These are phyloP conservation scores for Arxiozyma bovina DNA, from an alignment of 1,139 yeast genomes.

Conservation along the genomic window DNA sequence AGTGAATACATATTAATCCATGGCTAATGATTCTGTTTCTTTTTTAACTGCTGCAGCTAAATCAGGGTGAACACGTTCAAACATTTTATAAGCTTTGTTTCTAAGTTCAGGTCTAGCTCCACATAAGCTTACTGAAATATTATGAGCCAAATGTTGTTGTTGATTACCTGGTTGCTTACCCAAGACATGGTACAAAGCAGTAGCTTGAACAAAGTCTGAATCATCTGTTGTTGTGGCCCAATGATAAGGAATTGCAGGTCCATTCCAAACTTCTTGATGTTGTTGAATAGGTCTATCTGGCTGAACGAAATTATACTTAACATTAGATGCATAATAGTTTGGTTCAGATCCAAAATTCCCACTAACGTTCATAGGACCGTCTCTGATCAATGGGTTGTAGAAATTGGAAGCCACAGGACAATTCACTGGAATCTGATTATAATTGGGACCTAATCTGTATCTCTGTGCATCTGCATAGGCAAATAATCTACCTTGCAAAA, in stretches of 20 bases:
- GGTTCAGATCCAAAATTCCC: slow-evolving; percentile 83
- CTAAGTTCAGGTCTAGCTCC: slow-evolving; percentile 64
- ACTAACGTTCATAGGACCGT: slow-evolving; percentile 76
- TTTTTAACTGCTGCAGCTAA: slow-evolving; percentile 52
- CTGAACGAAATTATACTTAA: slow-evolving; percentile 29
- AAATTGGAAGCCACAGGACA: slow-evolving; percentile 43
- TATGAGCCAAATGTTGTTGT: slow-evolving; percentile 76
- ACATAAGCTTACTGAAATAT: slow-evolving; percentile 53
- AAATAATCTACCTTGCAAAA: slow-evolving; percentile 48
- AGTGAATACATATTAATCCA: neutral
- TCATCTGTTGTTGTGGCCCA: slow-evolving; percentile 62
- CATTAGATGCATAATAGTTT: slow-evolving; percentile 55
- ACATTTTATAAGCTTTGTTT: slow-evolving; percentile 60
- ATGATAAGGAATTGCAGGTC: slow-evolving; percentile 82
- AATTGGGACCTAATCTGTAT: slow-evolving; percentile 53
- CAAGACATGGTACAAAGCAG: slow-evolving; percentile 60
- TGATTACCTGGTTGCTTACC: slow-evolving; percentile 61
- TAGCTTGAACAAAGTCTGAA: slow-evolving; percentile 61
- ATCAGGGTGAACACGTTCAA: slow-evolving; percentile 35
- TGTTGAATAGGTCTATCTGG: slow-evolving; percentile 38
- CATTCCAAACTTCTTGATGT: slow-evolving; percentile 80
- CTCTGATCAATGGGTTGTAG: slow-evolving; percentile 69
- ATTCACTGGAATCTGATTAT: slow-evolving; percentile 60
- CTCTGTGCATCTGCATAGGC: slow-evolving; percentile 56
- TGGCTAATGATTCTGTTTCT: slow-evolving; percentile 31